phyloP scores from a whole-genome alignment of 2,329 filamentous ascomycete species.

The Alternaria postmessia region DNA sequence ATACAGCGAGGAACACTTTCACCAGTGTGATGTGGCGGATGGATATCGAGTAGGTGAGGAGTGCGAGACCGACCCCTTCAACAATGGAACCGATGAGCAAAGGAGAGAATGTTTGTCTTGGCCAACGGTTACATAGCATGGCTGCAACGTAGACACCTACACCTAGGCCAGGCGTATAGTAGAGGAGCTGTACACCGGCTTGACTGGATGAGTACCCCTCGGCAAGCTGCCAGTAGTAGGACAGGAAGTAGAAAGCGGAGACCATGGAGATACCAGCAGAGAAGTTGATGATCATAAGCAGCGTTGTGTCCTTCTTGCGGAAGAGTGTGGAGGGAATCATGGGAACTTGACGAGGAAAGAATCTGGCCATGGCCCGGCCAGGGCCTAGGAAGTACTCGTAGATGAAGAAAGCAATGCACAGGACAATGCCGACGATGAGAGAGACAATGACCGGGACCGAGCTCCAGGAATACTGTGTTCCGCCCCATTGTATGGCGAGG shows the following conservation, averaged over 20 bases:
- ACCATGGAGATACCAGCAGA: constrained; percentile 64
- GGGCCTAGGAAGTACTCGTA: constrained; percentile 65
- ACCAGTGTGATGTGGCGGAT: constrained; percentile 60
- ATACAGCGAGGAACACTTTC: constrained; percentile 72
- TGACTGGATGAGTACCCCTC: constrained; percentile 59
- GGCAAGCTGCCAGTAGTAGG: constrained; percentile 72
- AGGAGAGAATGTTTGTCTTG: constrained; percentile 67
- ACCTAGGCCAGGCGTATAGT: constrained; percentile 70
- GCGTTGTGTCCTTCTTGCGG: constrained; percentile 63
- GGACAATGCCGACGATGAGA: constrained; percentile 59
- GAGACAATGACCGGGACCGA: constrained; percentile 64
- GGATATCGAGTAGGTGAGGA: constrained; percentile 66
- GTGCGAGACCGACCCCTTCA: constrained; percentile 65
- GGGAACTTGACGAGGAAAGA: constrained; percentile 64
- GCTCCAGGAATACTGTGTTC: constrained; percentile 65
- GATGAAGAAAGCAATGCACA: constrained; percentile 60
- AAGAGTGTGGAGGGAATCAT: constrained; percentile 72
- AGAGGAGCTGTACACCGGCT: constrained; percentile 63
- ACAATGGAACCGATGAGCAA: constrained; percentile 59
- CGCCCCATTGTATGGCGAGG: constrained; percentile 61
- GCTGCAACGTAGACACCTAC: constrained; percentile 67
- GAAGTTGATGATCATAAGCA: constrained; percentile 71
- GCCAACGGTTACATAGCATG: constrained; percentile 67
- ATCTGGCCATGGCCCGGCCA: constrained; percentile 55
- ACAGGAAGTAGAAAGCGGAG: constrained; percentile 72